Evolutionary conservation across 2,329 filamentous ascomycete species (phyloP), one percentile per base, ranked within the genome.

Genomic region (Aspergillus fumigatiaffinis): DNA sequence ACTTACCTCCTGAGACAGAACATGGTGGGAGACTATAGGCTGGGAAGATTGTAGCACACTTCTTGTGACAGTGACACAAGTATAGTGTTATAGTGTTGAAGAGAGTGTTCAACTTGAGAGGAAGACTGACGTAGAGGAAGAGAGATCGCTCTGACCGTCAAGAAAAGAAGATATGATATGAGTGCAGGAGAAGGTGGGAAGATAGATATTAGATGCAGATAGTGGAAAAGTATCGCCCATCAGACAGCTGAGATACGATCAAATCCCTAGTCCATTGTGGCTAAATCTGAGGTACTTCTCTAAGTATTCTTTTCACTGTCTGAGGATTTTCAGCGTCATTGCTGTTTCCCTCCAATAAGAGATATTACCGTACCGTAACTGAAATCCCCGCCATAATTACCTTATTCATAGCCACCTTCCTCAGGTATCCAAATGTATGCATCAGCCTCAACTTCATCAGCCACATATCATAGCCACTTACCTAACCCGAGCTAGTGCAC

Each of bases 1-100:
- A 55, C 63, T 77, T 76, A 87, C 85, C 84, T 87, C 65, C 86
- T 81, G 60, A 89, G 77, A 73, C 86, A 88, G 72, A 88, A 88
- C 85, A 88, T 88, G 61, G 51, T 71, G 65, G 48, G 58, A 67
- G 64, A 42, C 35, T 21, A 35, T 26, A 29, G n/a, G 23, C 20
- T 53, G 38, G 47, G 3, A 23, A 23, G 46, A 26, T 29, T 35
- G 32, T 54, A 46, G 10, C 20, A 42, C 20, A 29, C 48, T 52
- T 38, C 10, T 50, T 41, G 53, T 54, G 21, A 51, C 46, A 47
- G 44, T 47, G 52, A 54, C 53, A 51, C 48, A 38, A 17, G 32
- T 17, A 38, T 17, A 12, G 28, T 29, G 28, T 29, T 29, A 29
- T 29, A 29, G 4, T 17, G 5, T 7, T 17, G 53, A 53, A 53